Evolutionary conservation across 2,329 filamentous ascomycete species (phyloP).

Genomic region (Colletotrichum abscissum): DNA sequence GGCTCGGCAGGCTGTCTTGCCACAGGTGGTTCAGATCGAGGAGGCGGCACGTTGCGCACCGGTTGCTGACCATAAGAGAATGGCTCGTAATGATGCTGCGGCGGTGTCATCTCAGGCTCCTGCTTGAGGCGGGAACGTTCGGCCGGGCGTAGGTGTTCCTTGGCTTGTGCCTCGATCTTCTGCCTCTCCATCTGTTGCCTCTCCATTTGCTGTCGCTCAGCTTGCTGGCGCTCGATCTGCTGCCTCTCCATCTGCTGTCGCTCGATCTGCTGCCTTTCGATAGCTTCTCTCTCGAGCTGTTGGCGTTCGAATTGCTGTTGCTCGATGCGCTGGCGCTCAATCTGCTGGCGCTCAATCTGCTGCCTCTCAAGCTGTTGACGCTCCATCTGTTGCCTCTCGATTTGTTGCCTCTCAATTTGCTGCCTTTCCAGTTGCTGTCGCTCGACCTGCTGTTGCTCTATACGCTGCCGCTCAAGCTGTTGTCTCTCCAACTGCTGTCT

Average conservation of each 20-base stretch:
- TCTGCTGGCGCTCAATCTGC: conserved; percentile 37
- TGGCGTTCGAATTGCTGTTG: conserved; percentile 12
- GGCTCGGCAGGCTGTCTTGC: conserved; percentile 55
- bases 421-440: conserved; percentile 40
- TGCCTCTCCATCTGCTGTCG: conserved; percentile 41
- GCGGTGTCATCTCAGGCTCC: conserved; percentile 56
- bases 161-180: conserved; percentile 45
- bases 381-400: conserved; percentile 34
- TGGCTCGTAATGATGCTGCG: conserved; percentile 56
- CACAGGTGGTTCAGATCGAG: conserved; percentile 54
- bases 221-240: conserved; percentile 35
- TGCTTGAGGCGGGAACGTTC: conserved; percentile 54
- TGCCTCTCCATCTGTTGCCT: conserved; percentile 42
- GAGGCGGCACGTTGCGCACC: conserved; percentile 47
- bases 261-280: conserved; percentile 28
- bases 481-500: not conserved
- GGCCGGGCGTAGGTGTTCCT: conserved; percentile 44
- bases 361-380: conserved; percentile 39
- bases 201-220: conserved; percentile 35
- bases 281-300: conserved; percentile 6
- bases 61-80: conserved; percentile 54
- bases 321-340: conserved; percentile 15
- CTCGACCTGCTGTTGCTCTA: conserved; percentile 35
- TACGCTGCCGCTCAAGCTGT: conserved; percentile 40
- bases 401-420: conserved; percentile 40